Conservation (phyloP, 2,329 filamentous ascomycete genomes). For the Scedosporium apiospermum region DNA sequence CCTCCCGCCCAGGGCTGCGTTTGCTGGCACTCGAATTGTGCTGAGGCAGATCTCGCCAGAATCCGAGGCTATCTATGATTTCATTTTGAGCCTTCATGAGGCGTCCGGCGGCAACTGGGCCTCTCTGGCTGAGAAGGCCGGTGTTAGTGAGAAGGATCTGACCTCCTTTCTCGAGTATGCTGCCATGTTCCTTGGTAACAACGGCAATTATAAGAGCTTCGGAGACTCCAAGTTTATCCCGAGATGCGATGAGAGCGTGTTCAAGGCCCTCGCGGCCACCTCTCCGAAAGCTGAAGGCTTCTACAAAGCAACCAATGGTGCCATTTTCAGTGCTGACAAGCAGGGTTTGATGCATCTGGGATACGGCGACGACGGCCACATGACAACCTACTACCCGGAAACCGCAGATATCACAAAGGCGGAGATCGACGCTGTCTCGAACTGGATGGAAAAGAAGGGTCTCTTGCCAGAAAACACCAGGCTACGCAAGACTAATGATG, state of each 20-base stretch:
- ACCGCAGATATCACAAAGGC: conserved; percentile 63
- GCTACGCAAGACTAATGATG: conserved; percentile 54
- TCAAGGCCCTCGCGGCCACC: conserved; percentile 54
- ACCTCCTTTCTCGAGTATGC: conserved; percentile 67
- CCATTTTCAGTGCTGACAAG: conserved; percentile 60
- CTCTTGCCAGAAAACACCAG: conserved; percentile 70
- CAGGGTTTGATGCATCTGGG: conserved; percentile 64
- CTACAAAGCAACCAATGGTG: conserved; percentile 60
- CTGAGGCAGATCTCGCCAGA: conserved; percentile 74
- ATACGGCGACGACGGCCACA: conserved; percentile 63
- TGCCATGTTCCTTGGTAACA: conserved; percentile 69
- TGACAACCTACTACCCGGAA: conserved; percentile 76
- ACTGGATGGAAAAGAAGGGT: conserved; percentile 62
- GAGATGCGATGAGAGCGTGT: conserved; percentile 52
- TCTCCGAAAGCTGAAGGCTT: conserved; percentile 51
- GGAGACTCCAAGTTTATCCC: conserved; percentile 80
- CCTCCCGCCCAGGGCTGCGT: conserved; percentile 52
- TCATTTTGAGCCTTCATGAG: conserved; percentile 66
- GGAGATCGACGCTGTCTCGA: conserved; percentile 64
- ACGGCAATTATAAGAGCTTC: conserved; percentile 80
- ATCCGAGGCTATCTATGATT: conserved; percentile 70
- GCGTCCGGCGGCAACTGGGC: conserved; percentile 62
- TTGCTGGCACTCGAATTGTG: conserved; percentile 68
- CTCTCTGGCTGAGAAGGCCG: conserved; percentile 52
- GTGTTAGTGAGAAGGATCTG: conserved; percentile 54